Evolutionary conservation across 1,284 basidiomycete species (phyloP).

Genomic region (Ustilago cynodontis): DNA sequence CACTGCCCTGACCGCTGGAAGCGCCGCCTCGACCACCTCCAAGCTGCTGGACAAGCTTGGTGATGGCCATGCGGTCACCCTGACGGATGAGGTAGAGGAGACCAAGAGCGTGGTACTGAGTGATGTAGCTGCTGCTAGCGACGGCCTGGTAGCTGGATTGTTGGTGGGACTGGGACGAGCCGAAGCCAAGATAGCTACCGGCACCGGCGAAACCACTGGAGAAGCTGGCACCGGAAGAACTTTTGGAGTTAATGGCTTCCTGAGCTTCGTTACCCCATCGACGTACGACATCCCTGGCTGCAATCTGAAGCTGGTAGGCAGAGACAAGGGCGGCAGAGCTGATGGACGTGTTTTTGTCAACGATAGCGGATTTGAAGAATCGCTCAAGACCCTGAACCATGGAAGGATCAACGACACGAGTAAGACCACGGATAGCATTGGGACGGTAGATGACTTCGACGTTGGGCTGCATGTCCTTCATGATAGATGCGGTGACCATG

Average conservation of each 20-base stretch:
- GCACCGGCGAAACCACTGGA: conserved; percentile 72
- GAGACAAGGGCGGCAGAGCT: conserved; percentile 96
- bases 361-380: conserved; percentile 99
- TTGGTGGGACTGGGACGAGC: conserved; percentile 47
- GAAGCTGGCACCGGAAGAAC: conserved; percentile 41
- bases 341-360: conserved; percentile 95
- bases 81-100: conserved; percentile 94
- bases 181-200: conserved; percentile 68
- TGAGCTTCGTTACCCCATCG: conserved; percentile 99
- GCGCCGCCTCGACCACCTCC: conserved; percentile 74
- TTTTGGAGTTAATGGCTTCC: conserved; percentile 82
- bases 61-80: conserved; percentile 98
- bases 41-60: conserved; percentile 96
- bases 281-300: conserved; percentile 84
- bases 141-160: conserved; percentile 84
- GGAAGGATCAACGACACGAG: conserved; percentile 95
- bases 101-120: conserved; percentile 97
- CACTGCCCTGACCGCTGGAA: conserved; percentile 77
- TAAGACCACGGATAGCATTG: conserved; percentile 95
- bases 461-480: conserved; percentile 99
- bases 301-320: conserved; percentile 94
- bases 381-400: conserved; percentile 99
- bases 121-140: conserved; percentile 77
- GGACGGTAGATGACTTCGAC: conserved; percentile 98
- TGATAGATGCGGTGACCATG: conserved; percentile 99